Evolutionary conservation across 1,284 basidiomycete genomes (phyloP).

Genomic region (Fomitiporia mediterranea): DNA sequence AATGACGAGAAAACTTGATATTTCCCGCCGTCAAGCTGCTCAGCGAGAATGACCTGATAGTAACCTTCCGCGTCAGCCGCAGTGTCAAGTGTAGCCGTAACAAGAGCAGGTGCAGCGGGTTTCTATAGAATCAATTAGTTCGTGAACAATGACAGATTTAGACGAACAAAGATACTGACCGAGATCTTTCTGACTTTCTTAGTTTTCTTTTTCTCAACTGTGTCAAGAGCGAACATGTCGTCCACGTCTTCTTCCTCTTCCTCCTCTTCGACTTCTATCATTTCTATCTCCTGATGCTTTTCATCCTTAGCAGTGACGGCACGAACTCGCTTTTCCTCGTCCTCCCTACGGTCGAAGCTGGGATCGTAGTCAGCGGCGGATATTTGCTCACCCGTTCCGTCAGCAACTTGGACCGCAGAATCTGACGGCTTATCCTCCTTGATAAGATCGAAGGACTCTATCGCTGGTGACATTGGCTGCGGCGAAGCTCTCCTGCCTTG

Average conservation of each 20-base stretch:
- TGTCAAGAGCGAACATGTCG: constrained; percentile 81
- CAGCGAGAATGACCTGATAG: constrained; percentile 91
- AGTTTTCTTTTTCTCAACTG: constrained; percentile 52
- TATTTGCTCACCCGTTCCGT: constrained; percentile 61
- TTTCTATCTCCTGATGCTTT: constrained; percentile 43
- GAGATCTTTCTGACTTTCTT: constrained; percentile 54
- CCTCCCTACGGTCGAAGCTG: constrained; percentile 76
- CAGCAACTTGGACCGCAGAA: constrained; percentile 36
- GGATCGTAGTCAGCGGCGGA: constrained; percentile 94
- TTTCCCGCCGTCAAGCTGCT: constrained; percentile 86
- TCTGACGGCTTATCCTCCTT: constrained; percentile 50
- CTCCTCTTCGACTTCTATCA: constrained; percentile 52
- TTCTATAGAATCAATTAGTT: constrained; percentile 35
- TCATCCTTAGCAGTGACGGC: constrained; percentile 35
- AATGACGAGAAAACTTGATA: constrained; percentile 95
- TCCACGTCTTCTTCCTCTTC: constrained; percentile 78
- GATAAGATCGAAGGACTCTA: constrained; percentile 52
- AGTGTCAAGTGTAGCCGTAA: constrained; percentile 66
- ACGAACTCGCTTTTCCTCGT: constrained; percentile 65
- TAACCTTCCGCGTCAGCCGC: constrained; percentile 92
- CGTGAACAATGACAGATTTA: neutral
- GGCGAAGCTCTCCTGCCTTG: constrained; percentile 47
- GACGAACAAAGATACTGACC: constrained; percentile 35
- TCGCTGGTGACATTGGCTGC: constrained; percentile 48
- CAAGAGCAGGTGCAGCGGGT: constrained; percentile 53